phyloP scores from a whole-genome alignment of 176 grass and related monocot species.

The Eleusine coracana region DNA sequence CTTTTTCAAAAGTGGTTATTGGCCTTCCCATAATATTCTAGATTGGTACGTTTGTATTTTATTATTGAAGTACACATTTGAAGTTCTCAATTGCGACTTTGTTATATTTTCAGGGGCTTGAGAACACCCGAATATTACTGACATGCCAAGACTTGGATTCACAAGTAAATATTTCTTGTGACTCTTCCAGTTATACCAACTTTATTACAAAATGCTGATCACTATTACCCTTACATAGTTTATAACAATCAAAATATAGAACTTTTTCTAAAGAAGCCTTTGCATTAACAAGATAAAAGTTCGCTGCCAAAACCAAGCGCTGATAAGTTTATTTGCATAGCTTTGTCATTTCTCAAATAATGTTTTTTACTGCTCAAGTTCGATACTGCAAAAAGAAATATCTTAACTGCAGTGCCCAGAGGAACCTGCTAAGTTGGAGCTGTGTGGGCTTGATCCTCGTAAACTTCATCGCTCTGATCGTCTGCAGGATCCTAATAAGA shows the following conservation, averaged over 20 bases:
- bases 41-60: not conserved
- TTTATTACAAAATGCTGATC: not conserved
- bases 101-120: slow-evolving; percentile 55
- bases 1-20: not conserved
- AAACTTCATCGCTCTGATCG: slow-evolving; percentile 56
- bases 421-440: slow-evolving; percentile 51
- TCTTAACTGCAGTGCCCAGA: slow-evolving; percentile 51
- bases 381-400: not conserved
- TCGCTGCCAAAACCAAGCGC: not conserved
- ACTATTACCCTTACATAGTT: not conserved
- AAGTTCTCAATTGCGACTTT: slow-evolving; percentile 29
- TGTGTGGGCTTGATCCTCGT: slow-evolving; percentile 63
- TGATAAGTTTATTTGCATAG: not conserved
- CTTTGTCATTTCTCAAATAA: not conserved
- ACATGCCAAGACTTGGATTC: slow-evolving; percentile 63
- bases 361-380: not conserved
- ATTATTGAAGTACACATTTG: slow-evolving; percentile 15
- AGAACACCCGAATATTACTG: slow-evolving; percentile 51
- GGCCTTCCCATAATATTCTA: not conserved
- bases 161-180: slow-evolving; percentile 45
- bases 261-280: not conserved
- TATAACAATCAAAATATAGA: not conserved
- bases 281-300: not conserved
- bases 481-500: slow-evolving; percentile 53
- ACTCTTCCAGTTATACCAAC: not conserved